Conservation (phyloP, 306 rosid genomes). For the Gillenia trifoliata region DNA sequence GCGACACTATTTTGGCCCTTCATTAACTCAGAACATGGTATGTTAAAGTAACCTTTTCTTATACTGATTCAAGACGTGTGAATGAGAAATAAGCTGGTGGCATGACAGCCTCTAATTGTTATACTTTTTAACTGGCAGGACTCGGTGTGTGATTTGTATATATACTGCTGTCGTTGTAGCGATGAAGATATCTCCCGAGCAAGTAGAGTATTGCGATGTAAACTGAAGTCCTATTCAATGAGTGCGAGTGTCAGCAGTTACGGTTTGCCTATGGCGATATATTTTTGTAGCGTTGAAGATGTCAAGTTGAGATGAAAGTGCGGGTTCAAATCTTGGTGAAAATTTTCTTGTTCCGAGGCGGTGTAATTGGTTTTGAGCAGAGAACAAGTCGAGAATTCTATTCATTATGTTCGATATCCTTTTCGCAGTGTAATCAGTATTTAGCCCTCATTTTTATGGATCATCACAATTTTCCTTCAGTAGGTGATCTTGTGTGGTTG, state of each 20-base stretch:
- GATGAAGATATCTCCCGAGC: slow-evolving; percentile 24
- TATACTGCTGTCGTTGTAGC: slow-evolving; percentile 15
- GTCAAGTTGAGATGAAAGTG: slow-evolving; percentile 27
- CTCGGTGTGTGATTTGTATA: slow-evolving; percentile 40
- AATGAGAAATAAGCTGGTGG: slow-evolving; percentile 5
- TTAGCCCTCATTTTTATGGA: slow-evolving; percentile 30
- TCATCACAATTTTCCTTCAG: slow-evolving; percentile 32
- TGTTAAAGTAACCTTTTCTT: background rate
- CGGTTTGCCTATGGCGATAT: slow-evolving; percentile 15
- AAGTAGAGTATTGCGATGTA: slow-evolving; percentile 25
- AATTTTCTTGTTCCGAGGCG: slow-evolving; percentile 45
- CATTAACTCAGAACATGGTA: slow-evolving; percentile 29
- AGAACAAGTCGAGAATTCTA: slow-evolving; percentile 48
- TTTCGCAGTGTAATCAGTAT: slow-evolving; percentile 34
- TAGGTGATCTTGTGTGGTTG: slow-evolving; percentile 27
- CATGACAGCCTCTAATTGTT: slow-evolving; percentile 14
- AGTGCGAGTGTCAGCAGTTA: slow-evolving; percentile 24
- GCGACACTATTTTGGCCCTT: slow-evolving; percentile 26
- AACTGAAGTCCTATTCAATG: slow-evolving; percentile 32
- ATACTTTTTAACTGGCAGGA: slow-evolving; percentile 22
- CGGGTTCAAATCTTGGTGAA: slow-evolving; percentile 29
- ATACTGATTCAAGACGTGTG: background rate
- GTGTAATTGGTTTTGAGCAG: slow-evolving; percentile 38
- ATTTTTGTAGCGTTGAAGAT: slow-evolving; percentile 23
- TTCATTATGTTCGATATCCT: slow-evolving; percentile 57